Conservation (phyloP, 192 early-diverging fungal species). For the Coemansia sp. region DNA sequence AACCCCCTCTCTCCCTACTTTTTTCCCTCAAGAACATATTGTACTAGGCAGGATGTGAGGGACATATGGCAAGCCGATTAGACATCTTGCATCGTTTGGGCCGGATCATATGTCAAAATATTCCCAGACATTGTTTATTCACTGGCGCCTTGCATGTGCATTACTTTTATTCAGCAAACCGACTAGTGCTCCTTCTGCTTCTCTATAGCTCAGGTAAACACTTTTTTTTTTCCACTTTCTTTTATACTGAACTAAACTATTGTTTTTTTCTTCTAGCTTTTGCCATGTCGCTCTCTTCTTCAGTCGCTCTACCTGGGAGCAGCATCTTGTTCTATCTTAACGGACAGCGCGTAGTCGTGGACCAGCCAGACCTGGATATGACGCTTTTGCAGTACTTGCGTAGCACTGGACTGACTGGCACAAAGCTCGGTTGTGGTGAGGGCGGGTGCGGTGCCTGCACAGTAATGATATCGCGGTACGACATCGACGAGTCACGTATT, state of each 20-base stretch:
- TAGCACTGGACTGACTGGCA: conserved; percentile 65
- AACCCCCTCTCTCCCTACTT: no score
- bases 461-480: conserved; percentile 72
- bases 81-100: no score
- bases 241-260: neutral
- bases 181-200: neutral
- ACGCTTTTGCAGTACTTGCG: conserved; percentile 73
- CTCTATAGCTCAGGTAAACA: neutral
- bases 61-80: no score
- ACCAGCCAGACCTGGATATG: conserved; percentile 63
- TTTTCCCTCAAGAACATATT: neutral
- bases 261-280: neutral
- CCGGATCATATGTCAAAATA: no score
- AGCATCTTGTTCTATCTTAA: conserved; percentile 65
- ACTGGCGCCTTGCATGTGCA: no score
- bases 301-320: neutral
- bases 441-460: conserved; percentile 82
- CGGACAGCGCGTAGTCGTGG: conserved; percentile 58
- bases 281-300: neutral
- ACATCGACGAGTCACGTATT: conserved; percentile 44
- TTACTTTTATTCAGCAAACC: no score
- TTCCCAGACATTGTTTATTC: no score
- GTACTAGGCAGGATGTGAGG: neutral
- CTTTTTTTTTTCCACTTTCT: neutral
- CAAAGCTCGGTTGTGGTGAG: conserved; percentile 84